Conservation (phyloP, 352 stramenopile genomes). For the Pythium volutum region DNA sequence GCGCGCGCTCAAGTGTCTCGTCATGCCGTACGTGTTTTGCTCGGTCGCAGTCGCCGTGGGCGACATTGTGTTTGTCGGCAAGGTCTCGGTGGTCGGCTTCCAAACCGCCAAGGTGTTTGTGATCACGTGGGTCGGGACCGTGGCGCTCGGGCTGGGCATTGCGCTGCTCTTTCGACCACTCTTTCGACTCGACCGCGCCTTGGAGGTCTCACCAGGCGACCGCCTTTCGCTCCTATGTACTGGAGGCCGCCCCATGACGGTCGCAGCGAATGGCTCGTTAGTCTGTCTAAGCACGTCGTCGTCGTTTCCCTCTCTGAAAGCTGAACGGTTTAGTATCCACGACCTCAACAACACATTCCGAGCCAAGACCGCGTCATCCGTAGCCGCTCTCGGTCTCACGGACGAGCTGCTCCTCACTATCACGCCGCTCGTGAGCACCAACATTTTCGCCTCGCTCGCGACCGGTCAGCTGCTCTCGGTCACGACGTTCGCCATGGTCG, state of each 20-base stretch:
- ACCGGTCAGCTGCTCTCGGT: constrained; percentile 50
- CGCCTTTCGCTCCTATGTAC: neutral
- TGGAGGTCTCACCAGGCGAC: too few relatives aligned
- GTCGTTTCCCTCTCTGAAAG: neutral
- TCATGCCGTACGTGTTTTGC: constrained; percentile 78
- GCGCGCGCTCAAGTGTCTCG: constrained; percentile 60
- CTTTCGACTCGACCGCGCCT: constrained; percentile 33
- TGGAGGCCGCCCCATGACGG: constrained; percentile 35
- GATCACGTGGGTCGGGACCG: constrained; percentile 44
- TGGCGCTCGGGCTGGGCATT: constrained; percentile 43
- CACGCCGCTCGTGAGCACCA: constrained; percentile 52
- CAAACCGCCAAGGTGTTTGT: constrained; percentile 63
- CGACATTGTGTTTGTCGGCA: constrained; percentile 70
- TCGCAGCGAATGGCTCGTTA: constrained; percentile 10
- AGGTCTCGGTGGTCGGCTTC: constrained; percentile 56
- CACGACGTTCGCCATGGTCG: constrained; percentile 64
- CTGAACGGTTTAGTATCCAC: constrained; percentile 38
- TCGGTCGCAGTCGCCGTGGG: constrained; percentile 69
- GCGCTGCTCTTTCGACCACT: constrained; percentile 51
- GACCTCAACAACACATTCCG: constrained; percentile 49
- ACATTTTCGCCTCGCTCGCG: constrained; percentile 53
- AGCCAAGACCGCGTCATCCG: constrained; percentile 21
- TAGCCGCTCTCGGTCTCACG: constrained; percentile 45
- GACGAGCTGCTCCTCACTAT: constrained; percentile 56
- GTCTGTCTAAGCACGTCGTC: neutral